These are phyloP conservation scores for Amphibolis antarctica DNA, from an alignment of 106 monocot species.

Conservation along the genomic window DNA sequence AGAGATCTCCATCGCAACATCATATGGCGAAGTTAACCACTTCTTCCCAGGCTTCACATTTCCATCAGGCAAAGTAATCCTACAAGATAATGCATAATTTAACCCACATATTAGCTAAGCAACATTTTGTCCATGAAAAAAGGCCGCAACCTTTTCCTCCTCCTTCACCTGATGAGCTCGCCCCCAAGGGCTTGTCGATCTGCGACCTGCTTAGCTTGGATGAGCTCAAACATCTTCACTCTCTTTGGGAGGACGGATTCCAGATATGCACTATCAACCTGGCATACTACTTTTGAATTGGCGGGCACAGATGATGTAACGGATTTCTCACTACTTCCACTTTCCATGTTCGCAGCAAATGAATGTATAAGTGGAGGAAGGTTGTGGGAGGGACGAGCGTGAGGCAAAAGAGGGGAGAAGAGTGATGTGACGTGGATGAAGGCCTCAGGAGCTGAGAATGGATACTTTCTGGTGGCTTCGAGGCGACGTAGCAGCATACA, in stretches of 20 bases:
- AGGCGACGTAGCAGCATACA: conserved; percentile 9
- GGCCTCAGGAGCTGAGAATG: background rate
- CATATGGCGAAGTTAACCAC: conserved; percentile 69
- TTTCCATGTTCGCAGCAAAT: background rate
- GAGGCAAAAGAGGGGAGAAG: background rate
- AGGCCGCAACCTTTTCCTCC: background rate
- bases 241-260: conserved; percentile 18
- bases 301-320: background rate
- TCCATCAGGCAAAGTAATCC: conserved; percentile 77
- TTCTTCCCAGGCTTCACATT: conserved; percentile 75
- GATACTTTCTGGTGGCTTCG: background rate
- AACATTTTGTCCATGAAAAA: background rate
- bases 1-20: conserved; percentile 77
- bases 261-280: conserved; percentile 13
- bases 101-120: background rate
- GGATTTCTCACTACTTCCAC: background rate
- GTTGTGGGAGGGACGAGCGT: background rate
- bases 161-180: conserved; percentile 11
- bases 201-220: conserved; percentile 14
- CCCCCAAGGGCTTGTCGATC: conserved; percentile 8
- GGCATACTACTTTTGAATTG: background rate
- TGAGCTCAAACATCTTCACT: conserved; percentile 9
- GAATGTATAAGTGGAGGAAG: background rate
- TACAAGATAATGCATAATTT: conserved; percentile 9
- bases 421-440: background rate